These are phyloP conservation scores for Neoascochyta sp. DNA, from an alignment of 2,329 filamentous ascomycete species.

Conservation along the genomic window DNA sequence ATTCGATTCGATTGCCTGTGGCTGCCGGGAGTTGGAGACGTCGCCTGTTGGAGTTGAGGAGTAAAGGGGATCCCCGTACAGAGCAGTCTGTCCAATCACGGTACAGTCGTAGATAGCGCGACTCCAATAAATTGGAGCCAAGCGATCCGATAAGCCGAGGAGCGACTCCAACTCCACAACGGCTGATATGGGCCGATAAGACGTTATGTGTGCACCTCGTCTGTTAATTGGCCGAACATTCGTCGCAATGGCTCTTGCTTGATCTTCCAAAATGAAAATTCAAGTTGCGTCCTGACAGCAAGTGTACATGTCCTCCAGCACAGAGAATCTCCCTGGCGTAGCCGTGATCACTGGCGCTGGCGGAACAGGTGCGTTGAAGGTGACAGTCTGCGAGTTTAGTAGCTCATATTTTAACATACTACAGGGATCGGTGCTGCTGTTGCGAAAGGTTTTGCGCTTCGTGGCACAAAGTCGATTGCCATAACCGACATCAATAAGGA, in stretches of 20 bases:
- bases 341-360: slow-evolving; percentile 36
- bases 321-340: slow-evolving; percentile 23
- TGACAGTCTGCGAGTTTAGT: no score
- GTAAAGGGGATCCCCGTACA: no score
- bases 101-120: no score
- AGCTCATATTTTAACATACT: slow-evolving; percentile 1
- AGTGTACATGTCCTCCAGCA: slow-evolving; percentile 3
- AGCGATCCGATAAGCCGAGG: no score
- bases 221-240: no score
- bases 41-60: slow-evolving; percentile 1
- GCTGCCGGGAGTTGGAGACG: background rate
- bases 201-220: no score
- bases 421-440: slow-evolving; percentile 56
- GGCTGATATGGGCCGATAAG: no score
- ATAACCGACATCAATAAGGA: slow-evolving; percentile 52
- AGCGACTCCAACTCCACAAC: no score
- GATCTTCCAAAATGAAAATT: background rate
- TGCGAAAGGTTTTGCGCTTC: slow-evolving; percentile 48
- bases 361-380: slow-evolving; percentile 26
- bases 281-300: background rate
- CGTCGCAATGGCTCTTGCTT: no score
- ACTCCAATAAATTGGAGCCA: no score
- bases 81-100: no score
- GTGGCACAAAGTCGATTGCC: slow-evolving; percentile 51
- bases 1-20: no score